These are phyloP conservation scores for Zasmidium cellare DNA, from an alignment of 2,329 filamentous ascomycete genomes.

Conservation along the genomic window DNA sequence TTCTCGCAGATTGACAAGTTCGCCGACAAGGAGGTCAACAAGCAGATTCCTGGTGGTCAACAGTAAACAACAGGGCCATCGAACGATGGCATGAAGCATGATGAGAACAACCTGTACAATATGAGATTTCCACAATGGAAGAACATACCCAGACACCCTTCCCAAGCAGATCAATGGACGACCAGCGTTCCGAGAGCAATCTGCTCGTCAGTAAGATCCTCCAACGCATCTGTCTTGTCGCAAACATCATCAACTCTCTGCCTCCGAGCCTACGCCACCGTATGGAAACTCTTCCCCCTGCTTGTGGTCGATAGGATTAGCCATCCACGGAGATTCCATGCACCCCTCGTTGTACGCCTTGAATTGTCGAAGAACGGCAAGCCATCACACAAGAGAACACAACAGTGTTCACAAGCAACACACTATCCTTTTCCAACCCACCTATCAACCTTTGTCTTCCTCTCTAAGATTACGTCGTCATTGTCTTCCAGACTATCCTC, in stretches of 20 bases:
- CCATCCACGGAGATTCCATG: too few species aligned
- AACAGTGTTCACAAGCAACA: background rate
- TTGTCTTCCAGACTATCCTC: too few species aligned
- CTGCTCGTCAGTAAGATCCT: conserved; percentile 7
- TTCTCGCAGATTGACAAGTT: conserved; percentile 23
- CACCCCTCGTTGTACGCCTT: background rate
- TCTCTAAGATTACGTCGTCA: too few species aligned
- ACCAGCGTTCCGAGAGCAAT: background rate
- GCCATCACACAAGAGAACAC: too few species aligned
- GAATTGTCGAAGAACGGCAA: background rate
- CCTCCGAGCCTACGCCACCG: conserved; percentile 10
- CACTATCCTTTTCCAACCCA: conserved; percentile 4
- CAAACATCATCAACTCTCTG: conserved; percentile 13
- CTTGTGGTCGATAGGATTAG: too few species aligned
- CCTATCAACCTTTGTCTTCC: background rate
- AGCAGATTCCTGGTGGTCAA: conserved; percentile 22
- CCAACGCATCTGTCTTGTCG: conserved; percentile 20
- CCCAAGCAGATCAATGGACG: background rate
- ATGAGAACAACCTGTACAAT: conserved; percentile 1
- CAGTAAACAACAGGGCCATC: background rate
- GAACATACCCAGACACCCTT: too few species aligned
- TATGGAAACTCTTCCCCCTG: conserved; percentile 14
- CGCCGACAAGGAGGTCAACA: conserved; percentile 25
- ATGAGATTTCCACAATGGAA: too few species aligned
- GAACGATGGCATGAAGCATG: background rate